Conservation (phyloP, 495 filamentous ascomycete genomes). For the Massariosphaeria phaeospora region DNA sequence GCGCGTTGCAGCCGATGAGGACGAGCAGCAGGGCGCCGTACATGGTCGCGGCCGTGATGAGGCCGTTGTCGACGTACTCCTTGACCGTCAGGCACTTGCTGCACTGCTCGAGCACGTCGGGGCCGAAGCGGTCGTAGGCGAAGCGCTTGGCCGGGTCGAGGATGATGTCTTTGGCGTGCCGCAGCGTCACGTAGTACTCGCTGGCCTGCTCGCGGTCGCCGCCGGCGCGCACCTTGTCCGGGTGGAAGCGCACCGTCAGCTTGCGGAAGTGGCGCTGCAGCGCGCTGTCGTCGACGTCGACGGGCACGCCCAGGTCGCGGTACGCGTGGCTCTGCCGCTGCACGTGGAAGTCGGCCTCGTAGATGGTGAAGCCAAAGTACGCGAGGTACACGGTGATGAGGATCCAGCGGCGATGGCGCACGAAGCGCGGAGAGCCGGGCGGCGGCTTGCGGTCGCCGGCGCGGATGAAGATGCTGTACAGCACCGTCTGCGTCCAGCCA, state of each 20-base stretch:
- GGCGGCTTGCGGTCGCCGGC: slow-evolving; percentile 79
- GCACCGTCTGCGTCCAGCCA: slow-evolving; percentile 70
- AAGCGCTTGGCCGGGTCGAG: slow-evolving; percentile 73
- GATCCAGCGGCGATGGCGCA: slow-evolving; percentile 70
- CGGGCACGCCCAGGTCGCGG: slow-evolving; percentile 61
- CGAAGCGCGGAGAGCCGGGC: slow-evolving; percentile 63
- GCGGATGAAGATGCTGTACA: slow-evolving; percentile 85
- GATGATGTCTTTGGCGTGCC: slow-evolving; percentile 78
- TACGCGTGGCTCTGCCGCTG: slow-evolving; percentile 71
- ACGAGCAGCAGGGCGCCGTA: slow-evolving; percentile 59
- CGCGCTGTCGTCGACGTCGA: slow-evolving; percentile 62
- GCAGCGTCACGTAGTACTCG: slow-evolving; percentile 72
- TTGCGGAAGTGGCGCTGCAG: slow-evolving; percentile 83
- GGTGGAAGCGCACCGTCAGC: slow-evolving; percentile 79
- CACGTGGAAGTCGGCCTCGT: slow-evolving; percentile 81
- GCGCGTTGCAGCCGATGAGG: slow-evolving; percentile 58
- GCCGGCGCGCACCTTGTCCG: slow-evolving; percentile 65
- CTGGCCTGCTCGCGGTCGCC: slow-evolving; percentile 43
- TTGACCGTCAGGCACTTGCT: slow-evolving; percentile 62
- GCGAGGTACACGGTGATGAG: slow-evolving; percentile 71
- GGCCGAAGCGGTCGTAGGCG: slow-evolving; percentile 90
- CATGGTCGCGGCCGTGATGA: slow-evolving; percentile 55
- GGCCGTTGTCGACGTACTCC: slow-evolving; percentile 67
- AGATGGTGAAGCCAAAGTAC: slow-evolving; percentile 91
- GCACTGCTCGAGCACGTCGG: slow-evolving; percentile 61